Evolutionary conservation across 1,139 yeast genomes (phyloP).

Genomic region (Candida labiduridarum): DNA sequence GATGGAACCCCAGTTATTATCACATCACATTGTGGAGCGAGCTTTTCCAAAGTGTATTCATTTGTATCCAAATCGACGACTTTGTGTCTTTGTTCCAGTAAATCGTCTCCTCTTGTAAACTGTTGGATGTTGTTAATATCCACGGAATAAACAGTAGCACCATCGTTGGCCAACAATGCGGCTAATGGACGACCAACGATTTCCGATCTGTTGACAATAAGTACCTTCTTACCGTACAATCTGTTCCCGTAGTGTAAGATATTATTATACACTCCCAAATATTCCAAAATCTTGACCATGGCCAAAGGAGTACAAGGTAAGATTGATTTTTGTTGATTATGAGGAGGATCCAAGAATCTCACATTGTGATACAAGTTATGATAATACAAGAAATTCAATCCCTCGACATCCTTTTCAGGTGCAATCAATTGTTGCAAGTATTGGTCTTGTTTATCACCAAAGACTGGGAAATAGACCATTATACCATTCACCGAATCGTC

Average conservation of each 20-base stretch:
- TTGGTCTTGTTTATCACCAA: slow-evolving; percentile 93
- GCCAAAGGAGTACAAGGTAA: slow-evolving; percentile 97
- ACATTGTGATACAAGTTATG: slow-evolving; percentile 93
- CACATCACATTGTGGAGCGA: slow-evolving; percentile 81
- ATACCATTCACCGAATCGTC: slow-evolving; percentile 84
- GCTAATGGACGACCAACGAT: slow-evolving; percentile 98
- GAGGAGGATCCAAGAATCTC: slow-evolving; percentile 72
- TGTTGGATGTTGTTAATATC: slow-evolving; percentile 87
- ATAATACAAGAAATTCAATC: slow-evolving; percentile 85
- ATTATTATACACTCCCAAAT: slow-evolving; percentile 81
- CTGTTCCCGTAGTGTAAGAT: slow-evolving; percentile 87
- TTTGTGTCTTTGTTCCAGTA: slow-evolving; percentile 79
- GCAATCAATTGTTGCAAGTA: slow-evolving; percentile 90
- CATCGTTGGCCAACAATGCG: slow-evolving; percentile 93
- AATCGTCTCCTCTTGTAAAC: slow-evolving; percentile 92
- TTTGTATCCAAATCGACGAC: slow-evolving; percentile 65
- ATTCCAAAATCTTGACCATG: slow-evolving; percentile 88
- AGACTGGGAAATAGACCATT: slow-evolving; percentile 98
- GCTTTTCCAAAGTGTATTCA: slow-evolving; percentile 52
- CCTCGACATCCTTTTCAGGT: slow-evolving; percentile 92
- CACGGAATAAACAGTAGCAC: slow-evolving; percentile 92
- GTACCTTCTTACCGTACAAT: slow-evolving; percentile 86
- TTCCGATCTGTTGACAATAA: slow-evolving; percentile 90
- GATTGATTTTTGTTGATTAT: slow-evolving; percentile 75
- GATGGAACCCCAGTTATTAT: slow-evolving; percentile 95